A percentile compares a stretch with the other conserved stretches of the same genome.
Conservation (phyloP, 1,284 basidiomycete genomes). For the Ceratobasidium sp. region DNA sequence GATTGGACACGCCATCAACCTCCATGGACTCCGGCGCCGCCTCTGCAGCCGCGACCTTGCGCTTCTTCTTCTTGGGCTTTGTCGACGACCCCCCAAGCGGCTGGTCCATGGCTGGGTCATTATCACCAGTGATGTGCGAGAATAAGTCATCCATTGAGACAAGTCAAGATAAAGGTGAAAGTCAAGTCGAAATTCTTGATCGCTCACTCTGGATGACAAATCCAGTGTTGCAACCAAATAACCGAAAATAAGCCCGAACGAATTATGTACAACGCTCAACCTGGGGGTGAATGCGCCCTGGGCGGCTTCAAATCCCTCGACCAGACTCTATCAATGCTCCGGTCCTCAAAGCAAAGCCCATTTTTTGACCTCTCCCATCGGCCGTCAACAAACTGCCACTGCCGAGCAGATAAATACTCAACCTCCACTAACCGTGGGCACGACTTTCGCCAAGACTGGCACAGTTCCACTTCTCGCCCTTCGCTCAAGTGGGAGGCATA, state of each 20-base stretch:
- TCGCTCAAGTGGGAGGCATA: slow-evolving; percentile 20
- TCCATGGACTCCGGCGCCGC: slow-evolving; percentile 12
- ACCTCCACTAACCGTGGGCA: slow-evolving; percentile 15
- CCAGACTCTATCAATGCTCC: background rate
- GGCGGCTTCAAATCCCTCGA: slow-evolving; percentile 22
- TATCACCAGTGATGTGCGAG: slow-evolving; percentile 33
- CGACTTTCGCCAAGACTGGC: slow-evolving; percentile 18
- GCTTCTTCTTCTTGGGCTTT: slow-evolving; percentile 30
- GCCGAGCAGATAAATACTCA: slow-evolving; percentile 25
- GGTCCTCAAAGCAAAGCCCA: background rate
- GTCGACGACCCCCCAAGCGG: background rate
- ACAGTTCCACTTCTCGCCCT: slow-evolving; percentile 16
- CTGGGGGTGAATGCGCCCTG: slow-evolving; percentile 19
- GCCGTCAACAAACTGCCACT: slow-evolving; percentile 8
- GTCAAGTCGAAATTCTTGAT: slow-evolving; percentile 26
- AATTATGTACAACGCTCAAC: slow-evolving; percentile 9
- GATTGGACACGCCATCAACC: slow-evolving; percentile 3
- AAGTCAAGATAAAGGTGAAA: background rate
- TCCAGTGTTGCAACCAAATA: slow-evolving; percentile 10
- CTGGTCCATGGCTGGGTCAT: slow-evolving; percentile 30
- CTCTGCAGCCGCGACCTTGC: background rate
- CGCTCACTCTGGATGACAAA: slow-evolving; percentile 16
- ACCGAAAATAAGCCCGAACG: slow-evolving; percentile 6
- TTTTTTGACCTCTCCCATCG: background rate
- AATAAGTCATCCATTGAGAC: slow-evolving; percentile 32